Base-by-base conservation (phyloP, 306 rosid species). In the Glycine tomentella region DNA sequence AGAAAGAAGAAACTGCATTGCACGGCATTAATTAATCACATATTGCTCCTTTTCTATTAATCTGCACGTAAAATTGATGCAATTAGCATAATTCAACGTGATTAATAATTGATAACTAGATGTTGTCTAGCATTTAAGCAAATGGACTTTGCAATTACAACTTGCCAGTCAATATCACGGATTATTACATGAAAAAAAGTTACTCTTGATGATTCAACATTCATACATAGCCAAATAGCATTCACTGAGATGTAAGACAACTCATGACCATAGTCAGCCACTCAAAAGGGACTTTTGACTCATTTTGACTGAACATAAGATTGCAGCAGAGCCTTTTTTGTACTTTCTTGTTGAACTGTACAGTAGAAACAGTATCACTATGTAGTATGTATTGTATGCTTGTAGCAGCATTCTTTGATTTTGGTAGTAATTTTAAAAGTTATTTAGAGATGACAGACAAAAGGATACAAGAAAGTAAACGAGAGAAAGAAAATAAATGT, bases 241-340 rank as follows among this genome's bases (percentile, higher is more conserved):
- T 34, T 63, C 20, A 63, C 45, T 63, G 69, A 63, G 20, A 61
- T 36, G 69, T 36, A 12, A 12, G 16, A 36, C 48, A 36, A 63
- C 17, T 61, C 15, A 31, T 33, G 36, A 64, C 20, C 70, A 64
- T 38, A 63, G 45, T 36, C 20, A 63, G 10, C 16, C 49, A 36
- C 48, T 64, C 70, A 13, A 14, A 13, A 40, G 5, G 97, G 93
- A 86, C 92, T 92, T 86, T 86, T 89, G 74, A 87, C 93, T 74
- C 91, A 90, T 80, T 90, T 92, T 13, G 97, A 89, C 53, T 87
- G 93, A 75, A 89, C 92, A 51, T 90, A 92, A 25, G 94, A 89
- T 83, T 87, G 87, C 79, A 90, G 63, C 59, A 89, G 71, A 42
- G 76, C 84, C 87, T 20, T 20, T 78, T 89, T 87, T 90, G 94